These are phyloP conservation scores for Dichotomopilus funicola DNA, from an alignment of 2,329 filamentous ascomycete genomes.

Conservation along the genomic window DNA sequence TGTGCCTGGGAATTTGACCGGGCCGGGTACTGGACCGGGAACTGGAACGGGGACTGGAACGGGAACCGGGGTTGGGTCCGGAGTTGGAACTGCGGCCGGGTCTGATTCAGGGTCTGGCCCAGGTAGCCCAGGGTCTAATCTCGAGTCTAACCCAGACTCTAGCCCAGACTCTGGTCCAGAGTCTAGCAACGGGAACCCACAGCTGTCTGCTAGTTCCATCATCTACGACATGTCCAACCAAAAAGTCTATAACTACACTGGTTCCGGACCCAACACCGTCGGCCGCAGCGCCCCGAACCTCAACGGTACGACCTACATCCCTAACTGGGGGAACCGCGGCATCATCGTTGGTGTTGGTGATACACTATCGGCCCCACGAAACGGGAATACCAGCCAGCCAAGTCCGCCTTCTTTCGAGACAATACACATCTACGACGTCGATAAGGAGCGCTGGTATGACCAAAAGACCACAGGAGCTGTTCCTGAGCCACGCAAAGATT, in stretches of 20 bases:
- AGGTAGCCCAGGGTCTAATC: neutral
- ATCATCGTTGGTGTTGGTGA: slow-evolving; percentile 18
- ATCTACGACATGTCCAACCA: slow-evolving; percentile 15
- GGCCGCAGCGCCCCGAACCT: neutral
- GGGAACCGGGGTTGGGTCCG: too few relatives aligned
- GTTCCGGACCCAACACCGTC: neutral
- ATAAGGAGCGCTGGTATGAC: slow-evolving; percentile 18
- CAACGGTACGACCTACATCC: slow-evolving; percentile 13
- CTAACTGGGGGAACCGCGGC: slow-evolving; percentile 19
- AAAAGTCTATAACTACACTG: neutral
- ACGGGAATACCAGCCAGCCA: neutral
- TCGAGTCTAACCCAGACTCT: neutral
- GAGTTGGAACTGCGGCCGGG: too few relatives aligned
- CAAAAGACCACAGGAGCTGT: slow-evolving; percentile 18
- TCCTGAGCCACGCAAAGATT: slow-evolving; percentile 18
- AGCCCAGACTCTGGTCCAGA: slow-evolving; percentile 1
- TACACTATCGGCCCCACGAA: neutral
- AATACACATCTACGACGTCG: slow-evolving; percentile 18
- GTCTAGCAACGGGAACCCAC: neutral
- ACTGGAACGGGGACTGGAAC: too few relatives aligned
- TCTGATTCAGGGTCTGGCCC: neutral
- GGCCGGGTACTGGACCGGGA: too few relatives aligned
- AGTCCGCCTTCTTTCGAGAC: slow-evolving; percentile 6
- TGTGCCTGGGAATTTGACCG: too few relatives aligned
- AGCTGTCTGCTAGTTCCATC: slow-evolving; percentile 2